Evolutionary conservation across 345 rosid genomes (phyloP).

Genomic region (Ceriops tagal): DNA sequence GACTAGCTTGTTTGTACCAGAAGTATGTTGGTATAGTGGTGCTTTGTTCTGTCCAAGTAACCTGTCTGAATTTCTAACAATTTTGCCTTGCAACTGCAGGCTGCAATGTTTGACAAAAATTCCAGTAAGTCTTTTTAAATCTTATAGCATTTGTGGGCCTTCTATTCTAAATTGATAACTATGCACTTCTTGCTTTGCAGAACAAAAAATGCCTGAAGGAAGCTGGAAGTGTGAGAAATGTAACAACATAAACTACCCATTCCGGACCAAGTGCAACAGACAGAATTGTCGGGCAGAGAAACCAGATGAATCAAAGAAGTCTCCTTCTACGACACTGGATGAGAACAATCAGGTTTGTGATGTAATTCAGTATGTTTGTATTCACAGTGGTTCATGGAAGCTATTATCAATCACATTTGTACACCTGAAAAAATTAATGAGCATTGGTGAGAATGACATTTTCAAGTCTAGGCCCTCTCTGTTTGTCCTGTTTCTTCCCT

Average conservation of each 20-base stretch:
- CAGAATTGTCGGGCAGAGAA: slow-evolving; percentile 98
- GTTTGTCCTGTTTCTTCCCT: neutral
- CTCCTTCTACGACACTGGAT: slow-evolving; percentile 60
- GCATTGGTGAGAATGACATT: slow-evolving; percentile 21
- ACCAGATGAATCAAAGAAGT: slow-evolving; percentile 54
- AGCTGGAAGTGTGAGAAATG: slow-evolving; percentile 99
- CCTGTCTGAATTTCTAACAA: neutral
- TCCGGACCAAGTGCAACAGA: slow-evolving; percentile 93
- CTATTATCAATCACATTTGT: slow-evolving; percentile 22
- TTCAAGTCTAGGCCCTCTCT: neutral
- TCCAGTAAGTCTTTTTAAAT: slow-evolving; percentile 55
- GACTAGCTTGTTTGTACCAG: too few relatives aligned
- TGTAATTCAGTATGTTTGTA: slow-evolving; percentile 34
- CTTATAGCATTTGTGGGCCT: slow-evolving; percentile 3
- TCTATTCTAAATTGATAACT: slow-evolving; percentile 20
- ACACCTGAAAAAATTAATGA: slow-evolving; percentile 22
- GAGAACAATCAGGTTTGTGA: slow-evolving; percentile 89
- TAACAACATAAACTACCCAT: slow-evolving; percentile 90
- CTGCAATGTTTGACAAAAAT: slow-evolving; percentile 67
- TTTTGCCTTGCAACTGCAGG: slow-evolving; percentile 46
- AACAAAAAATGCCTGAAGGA: slow-evolving; percentile 93
- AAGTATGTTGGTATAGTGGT: too few relatives aligned
- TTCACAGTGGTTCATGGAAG: slow-evolving; percentile 25
- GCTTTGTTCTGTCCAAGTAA: neutral
- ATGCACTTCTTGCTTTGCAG: slow-evolving; percentile 41